Evolutionary conservation across 768 basidiomycete species (phyloP), one percentile per base, ranked within the genome.

Genomic region (Boletus vermiculosoides): DNA sequence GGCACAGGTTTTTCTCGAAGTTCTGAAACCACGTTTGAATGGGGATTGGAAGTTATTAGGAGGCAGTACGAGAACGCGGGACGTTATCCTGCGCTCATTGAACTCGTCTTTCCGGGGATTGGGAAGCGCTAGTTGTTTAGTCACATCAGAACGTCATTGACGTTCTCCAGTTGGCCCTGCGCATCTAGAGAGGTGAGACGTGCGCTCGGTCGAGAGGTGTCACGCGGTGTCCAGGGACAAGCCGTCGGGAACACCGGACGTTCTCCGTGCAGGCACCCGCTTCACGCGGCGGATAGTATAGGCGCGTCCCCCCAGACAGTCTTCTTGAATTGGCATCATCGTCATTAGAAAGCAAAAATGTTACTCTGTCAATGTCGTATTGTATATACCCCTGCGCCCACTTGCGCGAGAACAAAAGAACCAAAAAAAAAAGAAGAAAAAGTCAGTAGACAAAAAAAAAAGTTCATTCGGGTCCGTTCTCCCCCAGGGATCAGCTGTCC

Each of bases 341-440:
- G 60, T 73, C 60, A 67, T 71, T 71, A 69, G 34, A 20, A 60
- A 56, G 52, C 57, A 60, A 44, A n/a, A 46, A 56, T 20, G 59
- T 59, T 69, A 61, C 50, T 45, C 54, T 64, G 57, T 69, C 65
- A 52, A 52, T 64, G 61, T 69, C 67, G 55, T 71, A 71, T 58
- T 61, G 67, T 71, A 70, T 65, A 71, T 65, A 64, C 62, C 64
- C 64, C 58, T 57, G 47, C 52, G 49, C 55, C 52, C 56, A 61
- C 58, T 46, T 45, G 63, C 52, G 59, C 47, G 47, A 58, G 53
- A 58, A 62, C 28, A 60, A 57, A 61, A 58, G 33, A 51, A 52
- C 54, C 31, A 62, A 70, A 59, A 47, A 22, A 18, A n/a, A 25
- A 48, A n/a, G 48, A 41, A 37, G 31, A 61, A 55, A 55, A 62